phyloP scores from a whole-genome alignment of 23 red algal genomes.

The Chondrus crispus region DNA sequence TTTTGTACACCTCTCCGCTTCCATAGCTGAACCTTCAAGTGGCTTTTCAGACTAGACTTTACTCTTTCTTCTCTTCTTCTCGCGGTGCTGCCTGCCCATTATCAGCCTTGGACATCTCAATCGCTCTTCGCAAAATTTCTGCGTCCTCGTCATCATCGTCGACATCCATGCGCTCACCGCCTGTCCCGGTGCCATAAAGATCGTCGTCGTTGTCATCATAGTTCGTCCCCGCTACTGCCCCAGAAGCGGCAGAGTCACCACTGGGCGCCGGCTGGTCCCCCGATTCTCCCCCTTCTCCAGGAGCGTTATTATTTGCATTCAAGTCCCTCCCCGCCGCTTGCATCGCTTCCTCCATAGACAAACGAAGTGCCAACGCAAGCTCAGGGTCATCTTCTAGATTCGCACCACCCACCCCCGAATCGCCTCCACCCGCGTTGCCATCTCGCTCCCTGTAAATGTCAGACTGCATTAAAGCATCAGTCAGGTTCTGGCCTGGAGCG shows the following conservation, averaged over 20 bases:
- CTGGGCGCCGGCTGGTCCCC: neutral
- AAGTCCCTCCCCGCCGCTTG: conserved; percentile 68
- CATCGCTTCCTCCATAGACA: conserved; percentile 95
- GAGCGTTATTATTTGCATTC: conserved; percentile 29
- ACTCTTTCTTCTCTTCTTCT: conserved; percentile 34
- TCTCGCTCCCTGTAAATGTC: conserved; percentile 46
- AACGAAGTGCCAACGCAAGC: conserved; percentile 89
- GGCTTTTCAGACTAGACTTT: conserved; percentile 2
- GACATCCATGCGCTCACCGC: conserved; percentile 60
- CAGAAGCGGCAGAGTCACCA: neutral
- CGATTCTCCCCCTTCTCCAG: conserved; percentile 13
- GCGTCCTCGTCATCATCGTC: conserved; percentile 68
- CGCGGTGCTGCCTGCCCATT: neutral
- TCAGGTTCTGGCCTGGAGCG: conserved; percentile 63
- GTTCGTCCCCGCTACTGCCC: neutral
- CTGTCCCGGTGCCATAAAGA: conserved; percentile 61
- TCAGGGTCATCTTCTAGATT: conserved; percentile 89
- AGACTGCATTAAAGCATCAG: conserved; percentile 78
- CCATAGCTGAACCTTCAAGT: no score
- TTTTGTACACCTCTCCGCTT: no score
- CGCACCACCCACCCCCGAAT: conserved; percentile 19
- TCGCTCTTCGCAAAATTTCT: conserved; percentile 70
- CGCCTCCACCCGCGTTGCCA: conserved; percentile 37
- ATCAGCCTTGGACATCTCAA: conserved; percentile 71
- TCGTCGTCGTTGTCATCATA: conserved; percentile 67